Evolutionary conservation across 1,284 basidiomycete genomes (phyloP), one percentile per base, ranked within the genome.

Genomic region (Gomphus bonarii): DNA sequence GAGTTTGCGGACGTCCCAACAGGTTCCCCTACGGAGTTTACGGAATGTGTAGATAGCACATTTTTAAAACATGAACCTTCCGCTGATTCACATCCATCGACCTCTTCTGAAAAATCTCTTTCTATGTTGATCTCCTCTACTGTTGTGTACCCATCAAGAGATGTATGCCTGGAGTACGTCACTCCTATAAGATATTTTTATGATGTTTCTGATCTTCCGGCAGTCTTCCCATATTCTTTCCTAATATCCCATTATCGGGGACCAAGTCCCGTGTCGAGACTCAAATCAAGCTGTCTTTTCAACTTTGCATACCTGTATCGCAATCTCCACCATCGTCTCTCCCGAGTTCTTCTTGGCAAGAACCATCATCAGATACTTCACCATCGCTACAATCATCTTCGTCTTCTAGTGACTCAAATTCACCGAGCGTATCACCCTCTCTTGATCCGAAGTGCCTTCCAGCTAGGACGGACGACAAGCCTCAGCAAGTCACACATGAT

Each of bases 211-310:
- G 25, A 50, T 48, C 61, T 44, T 59, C 48, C 12, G 60, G 11
- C 61, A 89, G 85, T 64, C 78, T 90, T 58, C 78, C 84, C 28
- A 84, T 91, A 62, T 75, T 92, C 67, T 84, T 93, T 38, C 87
- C 92, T 42, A 91, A 85, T 64, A 81, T 97, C 44, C 91, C 92
- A 9, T 79, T 84, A 63, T 73, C 75, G 42, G 93, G 92, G 28
- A 88, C 92, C n/a, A 95, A 95, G 71, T 93, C 90, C 52, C 82
- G 93, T 25, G 93, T 97, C 22, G 94, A 97, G 70, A 97, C 93
- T 0, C 93, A 94, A 73, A 84, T 94, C 54, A 82, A 91, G 65
- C 79, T 93, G 40, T 82, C 83, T 10, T 74, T 93, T 51, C 85
- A 89, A 65, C 75, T 92, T 51, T 84, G 86, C 11, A 62, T 60